Conservation (phyloP, 805 yeast genomes). For the Pichia kluyveri region DNA sequence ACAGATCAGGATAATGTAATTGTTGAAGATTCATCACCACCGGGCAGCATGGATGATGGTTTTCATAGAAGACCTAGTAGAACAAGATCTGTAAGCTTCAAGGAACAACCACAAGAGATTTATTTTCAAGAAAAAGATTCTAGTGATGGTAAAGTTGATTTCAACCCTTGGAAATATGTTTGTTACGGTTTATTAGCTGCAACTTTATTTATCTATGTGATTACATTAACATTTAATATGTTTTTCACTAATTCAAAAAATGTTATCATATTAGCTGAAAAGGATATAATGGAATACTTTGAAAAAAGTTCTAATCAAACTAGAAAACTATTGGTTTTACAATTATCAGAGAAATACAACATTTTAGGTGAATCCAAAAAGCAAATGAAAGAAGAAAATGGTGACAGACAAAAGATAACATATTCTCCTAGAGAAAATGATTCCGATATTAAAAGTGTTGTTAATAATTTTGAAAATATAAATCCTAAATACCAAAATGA, state of each 20-base stretch:
- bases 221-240: constrained; percentile 1
- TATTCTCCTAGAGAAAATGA: constrained; percentile 2
- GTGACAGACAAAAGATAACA: neutral
- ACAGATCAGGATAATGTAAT: neutral
- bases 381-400: neutral
- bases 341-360: neutral
- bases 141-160: neutral
- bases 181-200: constrained; percentile 5
- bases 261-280: neutral
- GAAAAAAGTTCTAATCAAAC: neutral
- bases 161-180: constrained; percentile 8
- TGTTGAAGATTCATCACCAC: neutral
- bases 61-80: neutral
- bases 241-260: neutral
- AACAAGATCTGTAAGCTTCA: constrained; percentile 2
- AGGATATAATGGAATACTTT: constrained; percentile 1
- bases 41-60: no score
- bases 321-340: neutral
- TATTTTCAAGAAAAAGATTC: neutral
- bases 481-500: constrained; percentile 27
- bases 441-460: neutral
- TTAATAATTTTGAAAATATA: constrained; percentile 22
- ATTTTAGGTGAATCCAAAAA: neutral
- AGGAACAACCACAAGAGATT: neutral
- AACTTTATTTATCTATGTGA: neutral